phyloP scores from a whole-genome alignment of 176 grass and related monocot species.

The Echinochloa phyllopogon region DNA sequence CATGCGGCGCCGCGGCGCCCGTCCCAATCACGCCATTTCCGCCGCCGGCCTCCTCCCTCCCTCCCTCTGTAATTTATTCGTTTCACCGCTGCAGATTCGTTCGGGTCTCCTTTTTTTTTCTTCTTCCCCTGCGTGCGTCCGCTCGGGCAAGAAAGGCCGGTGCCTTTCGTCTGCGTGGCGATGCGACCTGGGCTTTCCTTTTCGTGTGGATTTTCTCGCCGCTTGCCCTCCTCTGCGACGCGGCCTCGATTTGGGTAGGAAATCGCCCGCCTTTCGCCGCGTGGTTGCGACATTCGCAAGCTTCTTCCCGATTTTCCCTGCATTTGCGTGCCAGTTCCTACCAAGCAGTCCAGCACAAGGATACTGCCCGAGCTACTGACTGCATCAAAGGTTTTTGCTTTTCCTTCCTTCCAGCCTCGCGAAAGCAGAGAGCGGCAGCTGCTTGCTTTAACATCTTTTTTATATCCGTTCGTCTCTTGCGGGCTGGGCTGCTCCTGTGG shows the following conservation, averaged over 20 bases:
- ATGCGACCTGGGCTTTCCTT: slow-evolving; percentile 31
- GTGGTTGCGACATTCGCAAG: slow-evolving; percentile 37
- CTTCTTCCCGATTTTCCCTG: background rate
- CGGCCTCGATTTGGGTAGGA: slow-evolving; percentile 33
- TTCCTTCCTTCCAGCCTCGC: background rate
- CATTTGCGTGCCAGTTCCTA: slow-evolving; percentile 9
- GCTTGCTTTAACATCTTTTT: slow-evolving; percentile 46
- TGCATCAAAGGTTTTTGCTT: background rate
- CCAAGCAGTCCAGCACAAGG: background rate
- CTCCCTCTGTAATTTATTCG: background rate
- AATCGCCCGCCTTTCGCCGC: slow-evolving; percentile 35
- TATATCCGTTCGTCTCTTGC: background rate
- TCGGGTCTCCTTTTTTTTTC: background rate
- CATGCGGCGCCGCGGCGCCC: slow-evolving; percentile 13
- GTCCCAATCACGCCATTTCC: slow-evolving; percentile 40
- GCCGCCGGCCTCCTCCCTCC: background rate
- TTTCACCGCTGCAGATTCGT: slow-evolving; percentile 35
- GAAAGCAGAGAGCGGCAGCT: background rate
- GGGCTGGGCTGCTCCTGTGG: slow-evolving; percentile 5
- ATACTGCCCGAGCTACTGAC: background rate
- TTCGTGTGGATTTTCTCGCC: slow-evolving; percentile 32
- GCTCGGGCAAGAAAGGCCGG: slow-evolving; percentile 20
- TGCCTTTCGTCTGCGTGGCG: slow-evolving; percentile 7
- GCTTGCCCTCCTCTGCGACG: background rate
- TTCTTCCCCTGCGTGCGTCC: background rate